phyloP scores from a whole-genome alignment of 305 asterid genomes.

The Fraxinus albicans region DNA sequence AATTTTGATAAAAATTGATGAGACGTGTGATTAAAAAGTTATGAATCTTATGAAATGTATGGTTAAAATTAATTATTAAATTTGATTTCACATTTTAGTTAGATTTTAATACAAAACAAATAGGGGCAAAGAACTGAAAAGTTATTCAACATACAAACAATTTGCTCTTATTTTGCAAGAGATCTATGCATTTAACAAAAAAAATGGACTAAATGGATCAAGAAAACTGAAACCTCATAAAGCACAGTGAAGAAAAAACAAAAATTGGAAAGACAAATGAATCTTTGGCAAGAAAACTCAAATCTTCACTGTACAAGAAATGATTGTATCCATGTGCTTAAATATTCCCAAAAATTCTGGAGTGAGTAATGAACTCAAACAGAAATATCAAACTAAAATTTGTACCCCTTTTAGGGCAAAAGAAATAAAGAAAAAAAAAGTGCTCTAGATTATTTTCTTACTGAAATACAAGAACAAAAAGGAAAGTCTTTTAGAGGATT shows the following conservation, averaged over 20 bases:
- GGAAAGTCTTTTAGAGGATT: background rate
- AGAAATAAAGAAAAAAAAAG: background rate
- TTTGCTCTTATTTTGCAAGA: constrained; percentile 29
- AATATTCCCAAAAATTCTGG: constrained; percentile 14
- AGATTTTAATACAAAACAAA: no score
- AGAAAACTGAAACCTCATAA: constrained; percentile 33
- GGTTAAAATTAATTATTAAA: no score
- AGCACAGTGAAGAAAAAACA: constrained; percentile 32
- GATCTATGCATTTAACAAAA: constrained; percentile 45
- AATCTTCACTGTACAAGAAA: constrained; percentile 25
- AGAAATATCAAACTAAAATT: background rate
- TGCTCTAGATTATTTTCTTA: constrained; percentile 15
- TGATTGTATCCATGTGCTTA: constrained; percentile 12
- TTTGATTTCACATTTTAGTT: no score
- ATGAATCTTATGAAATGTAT: no score
- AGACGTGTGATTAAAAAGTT: no score
- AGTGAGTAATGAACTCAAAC: background rate
- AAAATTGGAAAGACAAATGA: constrained; percentile 25
- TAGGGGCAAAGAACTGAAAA: constrained; percentile 29
- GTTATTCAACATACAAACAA: constrained; percentile 21
- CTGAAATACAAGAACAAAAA: background rate
- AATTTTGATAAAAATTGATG: no score
- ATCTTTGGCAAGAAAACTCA: constrained; percentile 30
- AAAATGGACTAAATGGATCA: constrained; percentile 42
- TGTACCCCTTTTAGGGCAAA: constrained; percentile 21